A percentile compares a stretch with the other conserved stretches of the same genome.
Evolutionary conservation across 2,329 filamentous ascomycete genomes (phyloP).

Genomic region (Ceratocystis cacaofunesta): DNA sequence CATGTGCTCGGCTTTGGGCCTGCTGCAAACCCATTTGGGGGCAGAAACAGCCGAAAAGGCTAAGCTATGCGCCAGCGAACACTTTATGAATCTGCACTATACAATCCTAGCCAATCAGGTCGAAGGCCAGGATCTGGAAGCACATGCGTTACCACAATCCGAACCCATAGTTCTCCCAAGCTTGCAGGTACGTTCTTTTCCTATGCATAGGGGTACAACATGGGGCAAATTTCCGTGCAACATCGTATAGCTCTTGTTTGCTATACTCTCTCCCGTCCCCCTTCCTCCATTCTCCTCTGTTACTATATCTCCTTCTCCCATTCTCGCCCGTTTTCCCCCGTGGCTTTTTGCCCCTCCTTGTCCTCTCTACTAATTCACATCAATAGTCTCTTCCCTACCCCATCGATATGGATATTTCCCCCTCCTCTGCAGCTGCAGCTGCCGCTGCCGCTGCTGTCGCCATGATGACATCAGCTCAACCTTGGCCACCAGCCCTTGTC

Average conservation of each 20-base stretch:
- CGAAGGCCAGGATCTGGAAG: conserved; percentile 6
- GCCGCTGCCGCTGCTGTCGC: conserved; percentile 1
- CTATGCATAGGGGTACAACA: not conserved
- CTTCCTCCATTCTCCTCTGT: not conserved
- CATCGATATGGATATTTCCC: conserved; percentile 12
- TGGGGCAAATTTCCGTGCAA: too few species aligned
- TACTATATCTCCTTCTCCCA: too few species aligned
- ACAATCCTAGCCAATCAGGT: conserved; percentile 39
- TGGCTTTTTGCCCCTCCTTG: too few species aligned
- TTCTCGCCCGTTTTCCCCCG: too few species aligned
- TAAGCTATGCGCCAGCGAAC: conserved; percentile 43
- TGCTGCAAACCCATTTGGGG: conserved; percentile 44
- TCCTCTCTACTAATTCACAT: too few species aligned
- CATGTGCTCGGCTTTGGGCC: conserved; percentile 44
- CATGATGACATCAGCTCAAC: conserved; percentile 1
- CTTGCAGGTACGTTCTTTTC: not conserved
- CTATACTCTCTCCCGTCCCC: conserved; percentile 9
- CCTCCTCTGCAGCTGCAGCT: conserved; percentile 4
- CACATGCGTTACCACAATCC: not conserved
- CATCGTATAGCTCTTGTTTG: not conserved
- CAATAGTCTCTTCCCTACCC: conserved; percentile 13
- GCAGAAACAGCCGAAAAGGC: conserved; percentile 41
- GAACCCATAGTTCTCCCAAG: not conserved
- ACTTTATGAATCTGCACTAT: conserved; percentile 44
- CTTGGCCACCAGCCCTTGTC: not conserved